A percentile compares a stretch with the other conserved stretches of the same genome.
Evolutionary conservation across 164 flowering plant species (phyloP).

Genomic region (Annona cherimola): DNA sequence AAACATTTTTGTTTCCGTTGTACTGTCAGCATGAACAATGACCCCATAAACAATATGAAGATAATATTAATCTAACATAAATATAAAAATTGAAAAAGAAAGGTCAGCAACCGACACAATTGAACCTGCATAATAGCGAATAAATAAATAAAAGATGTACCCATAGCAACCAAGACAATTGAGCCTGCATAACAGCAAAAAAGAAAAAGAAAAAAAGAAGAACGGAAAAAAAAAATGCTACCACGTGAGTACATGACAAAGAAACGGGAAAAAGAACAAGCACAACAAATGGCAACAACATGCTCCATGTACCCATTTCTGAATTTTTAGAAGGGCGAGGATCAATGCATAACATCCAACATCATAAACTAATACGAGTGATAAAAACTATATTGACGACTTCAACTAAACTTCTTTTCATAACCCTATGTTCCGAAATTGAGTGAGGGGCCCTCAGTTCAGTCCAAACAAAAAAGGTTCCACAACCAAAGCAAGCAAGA

Average conservation of each 20-base stretch:
- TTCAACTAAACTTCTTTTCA: not conserved
- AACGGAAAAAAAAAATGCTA: not conserved
- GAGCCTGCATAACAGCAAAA: not conserved
- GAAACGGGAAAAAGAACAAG: too few relatives aligned
- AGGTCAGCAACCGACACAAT: not conserved
- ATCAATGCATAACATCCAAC: not conserved
- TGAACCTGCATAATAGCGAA: not conserved
- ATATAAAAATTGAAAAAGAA: too few relatives aligned
- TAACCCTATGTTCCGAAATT: not conserved
- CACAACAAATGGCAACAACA: not conserved
- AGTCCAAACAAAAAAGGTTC: not conserved
- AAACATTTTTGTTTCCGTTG: not conserved
- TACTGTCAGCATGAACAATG: not conserved
- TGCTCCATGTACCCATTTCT: not conserved
- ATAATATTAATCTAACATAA: not conserved
- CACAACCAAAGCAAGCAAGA: too few relatives aligned
- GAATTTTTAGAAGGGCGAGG: too few relatives aligned
- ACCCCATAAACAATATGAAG: not conserved
- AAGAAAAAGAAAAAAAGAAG: not conserved
- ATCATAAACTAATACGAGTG: not conserved
- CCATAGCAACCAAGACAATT: not conserved
- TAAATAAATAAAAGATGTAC: too few relatives aligned
- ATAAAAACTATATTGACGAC: not conserved
- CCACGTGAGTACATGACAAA: too few relatives aligned
- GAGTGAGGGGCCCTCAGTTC: not conserved